A percentile compares a stretch with the other conserved stretches of the same genome.
phyloP scores from a whole-genome alignment of 2,329 filamentous ascomycete species.

The Penicillium brevicompactum region DNA sequence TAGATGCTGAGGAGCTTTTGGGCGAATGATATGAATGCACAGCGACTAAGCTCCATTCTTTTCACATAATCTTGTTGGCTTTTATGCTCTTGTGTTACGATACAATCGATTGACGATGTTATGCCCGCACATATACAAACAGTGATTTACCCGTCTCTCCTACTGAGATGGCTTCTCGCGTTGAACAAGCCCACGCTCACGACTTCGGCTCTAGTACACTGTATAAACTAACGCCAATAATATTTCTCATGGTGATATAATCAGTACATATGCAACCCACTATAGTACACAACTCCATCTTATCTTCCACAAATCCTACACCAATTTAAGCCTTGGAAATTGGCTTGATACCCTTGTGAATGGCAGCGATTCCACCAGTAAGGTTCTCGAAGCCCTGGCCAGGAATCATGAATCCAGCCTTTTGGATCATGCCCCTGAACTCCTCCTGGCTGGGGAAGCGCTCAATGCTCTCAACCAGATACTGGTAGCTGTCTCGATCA shows the following conservation, averaged over 20 bases:
- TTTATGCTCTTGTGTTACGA: constrained; percentile 7
- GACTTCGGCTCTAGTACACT: not conserved
- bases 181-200: not conserved
- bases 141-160: not conserved
- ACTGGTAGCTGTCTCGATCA: constrained; percentile 95
- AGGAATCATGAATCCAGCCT: constrained; percentile 81
- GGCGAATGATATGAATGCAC: constrained; percentile 10
- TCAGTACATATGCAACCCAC: constrained; percentile 10
- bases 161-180: not conserved
- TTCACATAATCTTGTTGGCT: constrained; percentile 11
- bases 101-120: constrained; percentile 21
- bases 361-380: constrained; percentile 88
- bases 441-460: constrained; percentile 82
- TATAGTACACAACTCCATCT: constrained; percentile 20
- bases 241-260: constrained; percentile 16
- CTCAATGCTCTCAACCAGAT: constrained; percentile 97
- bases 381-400: constrained; percentile 86
- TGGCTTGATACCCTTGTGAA: constrained; percentile 95
- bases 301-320: not conserved
- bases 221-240: constrained; percentile 6
- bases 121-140: constrained; percentile 9
- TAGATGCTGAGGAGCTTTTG: constrained; percentile 36
- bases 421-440: constrained; percentile 64
- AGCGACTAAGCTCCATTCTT: not conserved
- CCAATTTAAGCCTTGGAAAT: constrained; percentile 15